Evolutionary conservation across 2,329 filamentous ascomycete genomes (phyloP).

Genomic region (Fusarium haematococcum): DNA sequence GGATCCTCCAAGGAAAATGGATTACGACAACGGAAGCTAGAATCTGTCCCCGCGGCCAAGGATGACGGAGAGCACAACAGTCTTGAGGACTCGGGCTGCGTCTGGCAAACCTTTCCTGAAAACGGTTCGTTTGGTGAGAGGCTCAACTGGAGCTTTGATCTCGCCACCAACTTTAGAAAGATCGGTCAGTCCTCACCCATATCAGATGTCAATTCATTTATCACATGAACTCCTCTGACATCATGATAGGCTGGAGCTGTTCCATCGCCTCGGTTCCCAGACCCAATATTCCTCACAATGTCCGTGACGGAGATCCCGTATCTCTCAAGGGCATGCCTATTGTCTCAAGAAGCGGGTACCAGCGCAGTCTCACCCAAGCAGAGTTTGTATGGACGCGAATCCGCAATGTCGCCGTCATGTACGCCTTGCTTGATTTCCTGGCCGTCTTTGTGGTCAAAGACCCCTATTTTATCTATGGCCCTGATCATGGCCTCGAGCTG

Average conservation of each 20-base stretch:
- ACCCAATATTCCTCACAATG: conserved; percentile 53
- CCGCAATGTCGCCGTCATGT: conserved; percentile 64
- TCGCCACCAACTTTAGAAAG: conserved; percentile 66
- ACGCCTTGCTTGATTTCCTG: conserved; percentile 76
- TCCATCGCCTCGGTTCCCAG: conserved; percentile 63
- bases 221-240: neutral
- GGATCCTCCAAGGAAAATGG: conserved; percentile 5
- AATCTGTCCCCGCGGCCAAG: neutral
- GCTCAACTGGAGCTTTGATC: conserved; percentile 67
- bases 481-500: conserved; percentile 50
- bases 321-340: conserved; percentile 57
- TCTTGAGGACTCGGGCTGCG: conserved; percentile 59
- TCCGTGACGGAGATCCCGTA: conserved; percentile 52
- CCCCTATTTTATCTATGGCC: conserved; percentile 77
- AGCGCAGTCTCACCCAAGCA: conserved; percentile 54
- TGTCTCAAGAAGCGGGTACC: conserved; percentile 59
- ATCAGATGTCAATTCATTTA: neutral
- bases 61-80: neutral
- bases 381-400: conserved; percentile 61
- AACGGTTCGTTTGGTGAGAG: conserved; percentile 61
- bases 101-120: conserved; percentile 71
- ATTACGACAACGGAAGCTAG: conserved; percentile 34
- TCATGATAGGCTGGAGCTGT: conserved; percentile 66
- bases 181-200: conserved; percentile 55
- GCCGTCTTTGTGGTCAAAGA: conserved; percentile 79